Evolutionary conservation across 805 yeast genomes (phyloP), one percentile per base, ranked within the genome.

Genomic region (Lipomyces yamanashiensis): DNA sequence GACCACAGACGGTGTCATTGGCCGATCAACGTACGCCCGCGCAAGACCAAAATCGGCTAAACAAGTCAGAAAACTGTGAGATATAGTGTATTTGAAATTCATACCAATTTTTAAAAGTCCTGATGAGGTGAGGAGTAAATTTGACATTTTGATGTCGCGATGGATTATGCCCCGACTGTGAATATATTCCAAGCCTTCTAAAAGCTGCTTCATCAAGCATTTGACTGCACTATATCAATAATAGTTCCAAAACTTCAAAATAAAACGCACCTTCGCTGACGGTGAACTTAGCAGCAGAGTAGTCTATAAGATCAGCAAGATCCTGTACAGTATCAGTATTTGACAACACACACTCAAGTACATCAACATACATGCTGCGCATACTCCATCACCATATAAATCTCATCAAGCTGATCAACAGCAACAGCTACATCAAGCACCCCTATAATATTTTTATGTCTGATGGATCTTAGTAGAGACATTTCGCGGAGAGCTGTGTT

Each of bases 401-500:
- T 84, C 53, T 84, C 85, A 45, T 65, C 67, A 43, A 65, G 84
- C 51, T 84, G 85, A 75, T 76, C 74, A 77, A 69, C 74, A 68
- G 89, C 96, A 17, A 91, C 87, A 90, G 92, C 91, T 81, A 92
- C 90, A 73, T 92, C 98, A 44, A 83, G 75, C 43, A 93, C 79
- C 0, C 92, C 86, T 15, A 92, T 89, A 33, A 93, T 84, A 73
- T 91, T 90, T 10, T 81, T 83, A 75, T 92, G 97, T 62, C 88
- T 84, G 70, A 92, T 86, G 2, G 89, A 81, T 74, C 91, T 97
- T 50, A 92, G 78, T 17, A 92, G 78, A 65, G 91, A 86, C 67
- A 92, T 89, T 77, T 93, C 98, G 70, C 98, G 81, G 72, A 91
- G 85, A 0, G 98, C 96, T 0, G 98, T 92, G 21, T 91, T 89